Base-by-base conservation (phyloP, 2,329 filamentous ascomycete genomes). In the Trichoderma aggressivum region DNA sequence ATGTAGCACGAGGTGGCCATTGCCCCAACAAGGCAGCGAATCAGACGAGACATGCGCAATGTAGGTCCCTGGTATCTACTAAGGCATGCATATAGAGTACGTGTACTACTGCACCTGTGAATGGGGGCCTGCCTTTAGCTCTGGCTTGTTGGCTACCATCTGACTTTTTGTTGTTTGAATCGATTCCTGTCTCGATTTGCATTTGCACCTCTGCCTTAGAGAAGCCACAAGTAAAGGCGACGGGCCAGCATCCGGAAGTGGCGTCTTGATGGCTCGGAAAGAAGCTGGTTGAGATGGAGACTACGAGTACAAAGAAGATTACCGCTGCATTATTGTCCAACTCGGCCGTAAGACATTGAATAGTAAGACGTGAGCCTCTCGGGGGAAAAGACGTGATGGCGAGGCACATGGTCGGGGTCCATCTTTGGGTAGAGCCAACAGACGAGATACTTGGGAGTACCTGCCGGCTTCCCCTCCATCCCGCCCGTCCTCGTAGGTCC, bases 11-110 rank as follows among this genome's bases (percentile, higher is more conserved):
- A 16, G 26, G 32, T 28, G 18, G 53, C 8, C 64, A 59, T 26
- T 26, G n/a, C 65, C 21, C 7, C 28, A 61, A 24, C 65, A 24
- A 68, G 55, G 65, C 65, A 61, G 53, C 65, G 65, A 68, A 68
- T 68, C 56, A 68, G 14, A 66, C 3, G 28, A 36, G 39, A 43
- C 65, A 58, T 39, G 0, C n/a, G 24, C n/a, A 24, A 53, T 53
- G 47, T 53, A 53, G 47, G 21, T 60, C 34, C 12, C 53, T 43
- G 7, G 36, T 59, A 34, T 59, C 18, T 12, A n/a, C 30, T 59
- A 30, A 34, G 32, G 28, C 56, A 58, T 67, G 53, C 32, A 28
- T 28, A 7, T 32, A 30, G 7, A 16, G n/a, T 34, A 18, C 28
- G n/a, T 53, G 28, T 65, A n/a, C 43, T 65, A 63, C 24, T 53